Percentiles rank a stretch among this genome's conserved stretches.
These are phyloP conservation scores for Penicillium sp. DNA, from an alignment of 2,329 filamentous ascomycete genomes.

Conservation along the genomic window DNA sequence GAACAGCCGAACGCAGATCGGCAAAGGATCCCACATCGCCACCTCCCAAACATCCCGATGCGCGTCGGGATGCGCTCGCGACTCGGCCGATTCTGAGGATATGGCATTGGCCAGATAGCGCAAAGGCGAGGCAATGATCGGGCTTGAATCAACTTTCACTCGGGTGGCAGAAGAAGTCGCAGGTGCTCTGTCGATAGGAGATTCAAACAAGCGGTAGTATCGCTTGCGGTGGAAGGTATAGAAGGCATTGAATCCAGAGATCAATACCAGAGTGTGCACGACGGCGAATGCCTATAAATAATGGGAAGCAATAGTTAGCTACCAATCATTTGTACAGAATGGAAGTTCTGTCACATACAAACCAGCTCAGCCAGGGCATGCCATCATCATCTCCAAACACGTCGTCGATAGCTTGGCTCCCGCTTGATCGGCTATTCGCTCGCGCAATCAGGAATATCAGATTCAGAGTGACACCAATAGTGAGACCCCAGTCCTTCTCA, in stretches of 20 bases:
- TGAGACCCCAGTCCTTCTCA: constrained; percentile 72
- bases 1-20: constrained; percentile 80
- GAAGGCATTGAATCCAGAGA: constrained; percentile 77
- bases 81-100: constrained; percentile 73
- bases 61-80: constrained; percentile 76
- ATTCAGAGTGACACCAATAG: constrained; percentile 78
- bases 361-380: constrained; percentile 71
- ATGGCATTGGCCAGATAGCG: constrained; percentile 74
- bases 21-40: constrained; percentile 89
- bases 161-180: constrained; percentile 85
- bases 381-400: constrained; percentile 76
- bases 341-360: constrained; percentile 55
- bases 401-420: constrained; percentile 68
- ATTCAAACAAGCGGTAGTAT: constrained; percentile 90
- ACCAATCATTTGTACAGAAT: not conserved
- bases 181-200: constrained; percentile 75
- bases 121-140: constrained; percentile 77
- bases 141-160: constrained; percentile 86
- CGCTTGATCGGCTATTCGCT: constrained; percentile 69
- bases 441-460: constrained; percentile 80
- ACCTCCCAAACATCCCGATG: constrained; percentile 93
- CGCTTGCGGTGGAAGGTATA: constrained; percentile 83
- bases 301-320: constrained; percentile 11
- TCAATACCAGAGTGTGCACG: constrained; percentile 69
- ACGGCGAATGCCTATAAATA: constrained; percentile 67